Evolutionary conservation across 2,329 filamentous ascomycete species (phyloP), one percentile per base, ranked within the genome.

Genomic region (Penicillium paneum): DNA sequence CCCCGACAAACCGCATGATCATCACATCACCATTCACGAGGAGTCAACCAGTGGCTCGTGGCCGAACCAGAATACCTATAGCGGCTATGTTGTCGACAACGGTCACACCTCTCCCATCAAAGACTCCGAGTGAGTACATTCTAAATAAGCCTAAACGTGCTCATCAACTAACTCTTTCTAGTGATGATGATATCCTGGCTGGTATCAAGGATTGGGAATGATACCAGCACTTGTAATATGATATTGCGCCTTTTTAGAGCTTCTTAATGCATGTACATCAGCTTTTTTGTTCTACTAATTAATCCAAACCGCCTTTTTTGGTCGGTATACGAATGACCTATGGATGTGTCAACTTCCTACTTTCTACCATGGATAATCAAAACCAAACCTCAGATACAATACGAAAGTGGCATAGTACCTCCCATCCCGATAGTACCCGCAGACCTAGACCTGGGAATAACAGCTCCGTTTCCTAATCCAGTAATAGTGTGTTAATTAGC

Each of bases 231-330:
- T 3, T 45, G 28, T n/a, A 47, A 17, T 48, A 8, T 5, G 21
- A 54, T 43, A 48, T 12, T 26, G 17, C 8, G 15, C 12, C 26
- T 35, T 34, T 10, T 7, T 39, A 35, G 26, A 19, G 41, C 11
- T 17, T 50, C 5, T 5, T n/a, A 43, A 38, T 38, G 61, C 51
- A 56, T 62, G 60, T 63, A 63, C 45, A 63, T 56, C 51, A 56
- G 38, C 32, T 50, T 49, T 24, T 24, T 4, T 24, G 3, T 24
- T 24, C 21, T 29, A 13, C 24, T 24, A 40, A 21, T 19, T 15
- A 26, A n/a, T 31, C 24, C 12, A 36, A 36, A 3, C 15, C 21
- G 15, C 29, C 7, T 24, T 17, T 35, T 32, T 44, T 29, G 8
- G 1, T 12, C 13, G 8, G 1, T 24, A 21, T 17, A 21, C 21